Percentiles rank a stretch among this genome's conserved stretches.
Conservation (phyloP, 1,284 basidiomycete species). For the Sparassis latifolia region DNA sequence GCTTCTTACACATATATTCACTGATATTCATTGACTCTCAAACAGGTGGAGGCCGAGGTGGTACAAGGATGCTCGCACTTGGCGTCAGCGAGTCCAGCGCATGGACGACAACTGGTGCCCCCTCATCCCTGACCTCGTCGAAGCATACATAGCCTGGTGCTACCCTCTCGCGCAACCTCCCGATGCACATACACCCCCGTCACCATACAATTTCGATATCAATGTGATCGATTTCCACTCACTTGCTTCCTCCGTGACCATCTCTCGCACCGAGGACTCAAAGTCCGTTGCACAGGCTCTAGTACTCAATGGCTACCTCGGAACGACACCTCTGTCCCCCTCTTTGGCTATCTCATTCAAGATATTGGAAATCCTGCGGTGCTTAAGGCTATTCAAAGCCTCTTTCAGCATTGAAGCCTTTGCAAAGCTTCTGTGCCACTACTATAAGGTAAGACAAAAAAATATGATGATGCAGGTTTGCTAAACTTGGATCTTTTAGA, state of each 20-base stretch:
- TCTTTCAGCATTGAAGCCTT: no score
- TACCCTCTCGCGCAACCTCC: neutral
- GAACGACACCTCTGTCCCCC: no score
- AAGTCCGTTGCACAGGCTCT: conserved; percentile 3
- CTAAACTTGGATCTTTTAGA: conserved; percentile 17
- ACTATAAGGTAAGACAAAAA: no score
- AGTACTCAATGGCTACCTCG: no score
- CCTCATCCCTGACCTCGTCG: neutral
- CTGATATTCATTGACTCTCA: no score
- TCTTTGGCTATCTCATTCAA: no score
- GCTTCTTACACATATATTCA: no score
- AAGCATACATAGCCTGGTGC: conserved; percentile 7
- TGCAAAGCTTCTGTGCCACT: no score
- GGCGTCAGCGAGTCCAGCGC: neutral
- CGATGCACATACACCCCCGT: no score
- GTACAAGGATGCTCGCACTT: conserved; percentile 1
- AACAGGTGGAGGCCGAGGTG: no score
- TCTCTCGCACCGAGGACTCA: neutral
- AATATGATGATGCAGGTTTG: conserved; percentile 29
- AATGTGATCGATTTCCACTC: conserved; percentile 3
- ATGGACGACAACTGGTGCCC: neutral
- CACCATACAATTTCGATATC: conserved; percentile 1
- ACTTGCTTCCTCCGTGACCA: neutral
- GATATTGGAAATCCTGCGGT: conserved; percentile 24
- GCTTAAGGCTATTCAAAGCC: conserved; percentile 15